A percentile compares a stretch with the other conserved stretches of the same genome.
These are phyloP conservation scores for Trametes sp. DNA, from an alignment of 1,284 basidiomycete species.

Conservation along the genomic window DNA sequence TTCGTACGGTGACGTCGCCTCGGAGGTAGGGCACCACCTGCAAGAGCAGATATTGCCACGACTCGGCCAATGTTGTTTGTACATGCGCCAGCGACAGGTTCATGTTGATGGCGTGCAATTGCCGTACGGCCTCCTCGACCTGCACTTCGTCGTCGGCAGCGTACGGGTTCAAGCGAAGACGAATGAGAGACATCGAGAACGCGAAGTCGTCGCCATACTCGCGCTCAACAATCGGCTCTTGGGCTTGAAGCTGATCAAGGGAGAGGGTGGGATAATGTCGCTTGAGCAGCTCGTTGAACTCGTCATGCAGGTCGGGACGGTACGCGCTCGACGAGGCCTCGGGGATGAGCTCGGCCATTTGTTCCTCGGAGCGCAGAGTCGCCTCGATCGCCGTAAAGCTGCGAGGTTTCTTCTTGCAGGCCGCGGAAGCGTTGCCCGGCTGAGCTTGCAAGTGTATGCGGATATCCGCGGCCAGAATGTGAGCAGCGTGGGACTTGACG, in stretches of 20 bases:
- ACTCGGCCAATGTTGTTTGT: slow-evolving; percentile 76
- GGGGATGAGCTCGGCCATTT: slow-evolving; percentile 65
- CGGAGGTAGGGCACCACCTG: slow-evolving; percentile 71
- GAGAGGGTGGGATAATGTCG: slow-evolving; percentile 60
- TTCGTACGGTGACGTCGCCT: slow-evolving; percentile 60
- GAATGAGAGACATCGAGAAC: slow-evolving; percentile 65
- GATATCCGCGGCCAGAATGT: slow-evolving; percentile 77
- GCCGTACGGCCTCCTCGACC: slow-evolving; percentile 56
- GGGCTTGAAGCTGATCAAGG: slow-evolving; percentile 69
- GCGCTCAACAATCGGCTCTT: slow-evolving; percentile 70
- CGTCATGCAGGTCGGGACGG: slow-evolving; percentile 73
- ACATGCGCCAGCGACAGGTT: slow-evolving; percentile 87
- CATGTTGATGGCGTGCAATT: slow-evolving; percentile 75
- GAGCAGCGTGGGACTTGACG: slow-evolving; percentile 78
- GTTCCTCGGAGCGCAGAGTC: slow-evolving; percentile 64
- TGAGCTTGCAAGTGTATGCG: slow-evolving; percentile 59
- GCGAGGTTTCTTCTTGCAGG: slow-evolving; percentile 53
- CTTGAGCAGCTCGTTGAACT: slow-evolving; percentile 54
- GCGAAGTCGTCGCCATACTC: slow-evolving; percentile 85
- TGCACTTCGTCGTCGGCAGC: slow-evolving; percentile 49
- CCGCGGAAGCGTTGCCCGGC: slow-evolving; percentile 38
- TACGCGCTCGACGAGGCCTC: slow-evolving; percentile 77
- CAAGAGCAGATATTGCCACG: slow-evolving; percentile 81
- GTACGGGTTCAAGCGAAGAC: slow-evolving; percentile 61
- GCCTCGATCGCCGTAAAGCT: slow-evolving; percentile 67